A percentile compares a stretch with the other conserved stretches of the same genome.
These are phyloP conservation scores for Penicillium diatomitis DNA, from an alignment of 495 filamentous ascomycete genomes.

Conservation along the genomic window DNA sequence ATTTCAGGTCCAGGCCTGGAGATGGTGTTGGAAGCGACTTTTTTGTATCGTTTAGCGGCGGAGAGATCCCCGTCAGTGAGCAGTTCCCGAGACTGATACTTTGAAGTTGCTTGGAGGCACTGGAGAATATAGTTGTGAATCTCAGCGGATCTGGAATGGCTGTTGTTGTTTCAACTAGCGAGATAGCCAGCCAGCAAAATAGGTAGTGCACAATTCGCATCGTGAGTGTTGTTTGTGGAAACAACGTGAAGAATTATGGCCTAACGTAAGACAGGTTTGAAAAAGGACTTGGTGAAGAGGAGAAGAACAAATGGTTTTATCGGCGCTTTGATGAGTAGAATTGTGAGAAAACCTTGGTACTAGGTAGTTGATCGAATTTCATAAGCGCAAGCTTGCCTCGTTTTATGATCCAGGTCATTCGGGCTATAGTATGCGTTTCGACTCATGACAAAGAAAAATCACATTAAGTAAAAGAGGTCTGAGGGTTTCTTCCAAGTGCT, in stretches of 20 bases:
- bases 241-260: too few relatives aligned
- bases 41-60: constrained; percentile 15
- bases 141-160: constrained; percentile 10
- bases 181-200: not conserved
- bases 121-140: constrained; percentile 13
- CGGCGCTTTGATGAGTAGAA: too few relatives aligned
- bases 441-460: not conserved
- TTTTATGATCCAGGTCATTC: not conserved
- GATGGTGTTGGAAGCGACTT: constrained; percentile 36
- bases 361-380: too few relatives aligned
- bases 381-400: not conserved
- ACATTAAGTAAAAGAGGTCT: not conserved
- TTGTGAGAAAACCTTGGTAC: too few relatives aligned
- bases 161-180: not conserved
- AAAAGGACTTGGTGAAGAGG: not conserved
- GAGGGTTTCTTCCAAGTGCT: not conserved
- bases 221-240: not conserved
- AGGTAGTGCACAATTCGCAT: not conserved
- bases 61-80: constrained; percentile 11
- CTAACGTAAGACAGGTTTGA: not conserved
- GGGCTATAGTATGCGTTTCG: not conserved
- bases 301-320: not conserved
- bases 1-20: constrained; percentile 41
- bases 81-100: constrained; percentile 20
- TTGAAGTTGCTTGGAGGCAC: constrained; percentile 13